Percentiles rank a stretch among this genome's conserved stretches.
Conservation (phyloP, 2,329 filamentous ascomycete genomes). For the Coleophoma cylindrospora region DNA sequence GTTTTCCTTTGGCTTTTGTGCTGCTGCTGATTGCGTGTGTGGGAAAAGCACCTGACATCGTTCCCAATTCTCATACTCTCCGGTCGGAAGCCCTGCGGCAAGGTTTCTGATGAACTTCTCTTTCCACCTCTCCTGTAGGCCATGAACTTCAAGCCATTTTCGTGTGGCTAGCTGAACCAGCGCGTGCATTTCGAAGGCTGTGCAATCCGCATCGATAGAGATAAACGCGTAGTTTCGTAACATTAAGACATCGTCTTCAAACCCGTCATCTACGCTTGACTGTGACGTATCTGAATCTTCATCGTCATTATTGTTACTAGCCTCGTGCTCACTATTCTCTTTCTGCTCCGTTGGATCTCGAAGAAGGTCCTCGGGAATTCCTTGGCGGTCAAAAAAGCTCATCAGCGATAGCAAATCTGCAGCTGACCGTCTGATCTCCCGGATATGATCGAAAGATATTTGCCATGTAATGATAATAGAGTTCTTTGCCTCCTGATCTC, state of each 20-base stretch:
- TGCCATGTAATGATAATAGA: slow-evolving; percentile 33
- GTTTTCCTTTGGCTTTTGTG: no score
- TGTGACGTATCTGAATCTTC: no score
- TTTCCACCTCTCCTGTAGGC: no score
- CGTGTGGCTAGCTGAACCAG: slow-evolving; percentile 33
- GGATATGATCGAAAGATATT: slow-evolving; percentile 31
- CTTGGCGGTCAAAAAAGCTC: slow-evolving; percentile 39
- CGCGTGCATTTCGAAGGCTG: slow-evolving; percentile 34
- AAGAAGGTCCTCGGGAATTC: slow-evolving; percentile 31
- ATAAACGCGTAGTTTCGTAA: slow-evolving; percentile 33
- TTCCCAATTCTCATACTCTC: no score
- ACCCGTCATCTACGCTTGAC: slow-evolving; percentile 10
- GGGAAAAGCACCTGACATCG: no score
- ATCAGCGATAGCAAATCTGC: slow-evolving; percentile 38
- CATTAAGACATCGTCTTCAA: slow-evolving; percentile 28
- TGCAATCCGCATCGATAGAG: slow-evolving; percentile 10
- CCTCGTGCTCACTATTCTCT: no score
- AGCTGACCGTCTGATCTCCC: slow-evolving; percentile 26
- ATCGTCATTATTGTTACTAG: slow-evolving; percentile 4
- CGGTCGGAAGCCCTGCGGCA: no score
- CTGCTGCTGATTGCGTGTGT: no score
- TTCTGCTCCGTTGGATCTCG: slow-evolving; percentile 6
- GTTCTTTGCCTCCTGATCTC: slow-evolving; percentile 28
- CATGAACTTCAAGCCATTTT: no score
- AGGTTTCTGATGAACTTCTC: no score